phyloP scores from a whole-genome alignment of 495 filamentous ascomycete species.

The Penicillium angulare region DNA sequence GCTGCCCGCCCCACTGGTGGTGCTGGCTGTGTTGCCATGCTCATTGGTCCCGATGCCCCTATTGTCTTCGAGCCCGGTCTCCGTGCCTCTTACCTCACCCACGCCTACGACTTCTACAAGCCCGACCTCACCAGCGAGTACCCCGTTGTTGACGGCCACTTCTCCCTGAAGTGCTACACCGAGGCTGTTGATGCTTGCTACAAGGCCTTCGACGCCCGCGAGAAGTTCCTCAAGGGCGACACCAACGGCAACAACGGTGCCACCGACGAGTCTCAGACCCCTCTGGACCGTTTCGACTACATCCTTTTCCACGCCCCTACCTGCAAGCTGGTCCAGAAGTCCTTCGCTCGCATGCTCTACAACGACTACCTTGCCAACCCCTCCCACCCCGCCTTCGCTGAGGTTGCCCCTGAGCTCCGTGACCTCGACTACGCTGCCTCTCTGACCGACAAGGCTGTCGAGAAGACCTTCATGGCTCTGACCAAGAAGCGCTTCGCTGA shows the following conservation, averaged over 20 bases:
- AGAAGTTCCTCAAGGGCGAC: constrained; percentile 62
- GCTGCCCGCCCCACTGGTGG: constrained; percentile 93
- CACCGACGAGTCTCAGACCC: constrained; percentile 55
- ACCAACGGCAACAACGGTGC: constrained; percentile 64
- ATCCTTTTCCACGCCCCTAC: constrained; percentile 94
- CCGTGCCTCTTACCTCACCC: constrained; percentile 87
- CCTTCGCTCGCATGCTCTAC: constrained; percentile 91
- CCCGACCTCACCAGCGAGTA: constrained; percentile 97
- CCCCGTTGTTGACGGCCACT: constrained; percentile 94
- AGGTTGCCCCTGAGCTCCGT: constrained; percentile 81
- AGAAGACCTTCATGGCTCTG: constrained; percentile 95
- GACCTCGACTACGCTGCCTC: constrained; percentile 84
- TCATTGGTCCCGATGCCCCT: constrained; percentile 90
- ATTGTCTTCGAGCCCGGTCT: constrained; percentile 89
- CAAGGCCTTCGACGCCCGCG: constrained; percentile 88
- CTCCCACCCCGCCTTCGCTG: constrained; percentile 71
- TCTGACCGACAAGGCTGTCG: constrained; percentile 85
- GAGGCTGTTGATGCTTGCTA: constrained; percentile 95
- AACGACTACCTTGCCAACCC: constrained; percentile 90
- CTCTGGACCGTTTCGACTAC: constrained; percentile 93
- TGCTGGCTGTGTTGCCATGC: constrained; percentile 90
- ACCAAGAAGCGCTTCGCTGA: constrained; percentile 94
- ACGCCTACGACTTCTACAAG: constrained; percentile 99
- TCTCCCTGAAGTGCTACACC: constrained; percentile 92
- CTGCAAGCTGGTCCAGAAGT: constrained; percentile 97